A percentile compares a stretch with the other conserved stretches of the same genome.
Conservation (phyloP, 2,329 filamentous ascomycete genomes). For the Samsoniella hepiali region DNA sequence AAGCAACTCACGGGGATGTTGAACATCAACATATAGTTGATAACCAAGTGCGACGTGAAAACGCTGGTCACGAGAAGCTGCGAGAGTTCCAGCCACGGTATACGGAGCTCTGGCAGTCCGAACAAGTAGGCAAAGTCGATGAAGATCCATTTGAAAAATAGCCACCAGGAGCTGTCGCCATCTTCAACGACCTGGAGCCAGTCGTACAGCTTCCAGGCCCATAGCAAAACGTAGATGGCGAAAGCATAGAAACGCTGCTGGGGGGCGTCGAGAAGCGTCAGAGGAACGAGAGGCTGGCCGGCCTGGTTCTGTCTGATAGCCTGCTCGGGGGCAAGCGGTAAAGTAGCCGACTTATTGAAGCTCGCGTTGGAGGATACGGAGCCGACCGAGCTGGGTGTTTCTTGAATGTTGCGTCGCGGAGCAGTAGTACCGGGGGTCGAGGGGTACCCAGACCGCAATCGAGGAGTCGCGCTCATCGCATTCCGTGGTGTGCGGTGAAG, state of each 20-base stretch:
- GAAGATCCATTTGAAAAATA: constrained; percentile 90
- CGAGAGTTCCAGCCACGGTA: constrained; percentile 95
- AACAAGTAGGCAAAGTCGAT: constrained; percentile 87
- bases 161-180: constrained; percentile 80
- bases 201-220: constrained; percentile 85
- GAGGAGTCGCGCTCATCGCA: constrained; percentile 82
- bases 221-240: constrained; percentile 71
- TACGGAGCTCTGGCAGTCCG: constrained; percentile 78
- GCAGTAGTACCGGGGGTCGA: constrained; percentile 61
- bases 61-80: constrained; percentile 67
- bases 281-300: constrained; percentile 69
- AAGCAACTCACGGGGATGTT: constrained; percentile 64
- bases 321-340: constrained; percentile 49
- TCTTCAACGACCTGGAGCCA: constrained; percentile 75
- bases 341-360: constrained; percentile 31
- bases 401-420: constrained; percentile 33
- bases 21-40: constrained; percentile 90
- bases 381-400: constrained; percentile 32
- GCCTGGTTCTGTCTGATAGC: constrained; percentile 26
- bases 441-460: constrained; percentile 78
- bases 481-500: constrained; percentile 39
- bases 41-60: constrained; percentile 67
- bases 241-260: constrained; percentile 85
- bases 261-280: constrained; percentile 80
- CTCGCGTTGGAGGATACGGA: constrained; percentile 30